These are phyloP conservation scores for Tuber aestivum DNA, from an alignment of 495 filamentous ascomycete genomes.

Conservation along the genomic window DNA sequence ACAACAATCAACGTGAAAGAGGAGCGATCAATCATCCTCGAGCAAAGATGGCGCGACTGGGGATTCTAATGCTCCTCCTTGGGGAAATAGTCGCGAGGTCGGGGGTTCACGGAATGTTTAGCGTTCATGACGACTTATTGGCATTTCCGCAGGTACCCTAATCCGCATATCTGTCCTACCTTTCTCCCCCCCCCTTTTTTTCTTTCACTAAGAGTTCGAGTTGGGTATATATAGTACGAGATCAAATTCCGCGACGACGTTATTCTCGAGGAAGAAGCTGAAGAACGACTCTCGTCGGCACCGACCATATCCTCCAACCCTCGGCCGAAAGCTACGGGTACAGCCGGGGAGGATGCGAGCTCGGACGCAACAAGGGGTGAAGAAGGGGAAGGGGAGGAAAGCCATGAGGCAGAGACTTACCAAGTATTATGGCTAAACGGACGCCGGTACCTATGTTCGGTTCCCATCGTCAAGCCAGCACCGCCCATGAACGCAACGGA, in stretches of 20 bases:
- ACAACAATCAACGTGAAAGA: neutral
- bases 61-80: neutral
- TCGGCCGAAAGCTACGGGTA: slow-evolving; percentile 39
- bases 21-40: neutral
- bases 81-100: neutral
- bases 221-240: slow-evolving; percentile 60
- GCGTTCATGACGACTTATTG: slow-evolving; percentile 82
- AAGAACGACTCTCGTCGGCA: slow-evolving; percentile 20
- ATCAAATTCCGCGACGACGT: slow-evolving; percentile 69
- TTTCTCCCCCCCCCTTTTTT: slow-evolving; percentile 21
- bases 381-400: slow-evolving; percentile 25
- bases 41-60: neutral
- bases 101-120: slow-evolving; percentile 51
- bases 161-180: slow-evolving; percentile 4
- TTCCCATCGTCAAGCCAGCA: slow-evolving; percentile 61
- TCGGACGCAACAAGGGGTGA: slow-evolving; percentile 15
- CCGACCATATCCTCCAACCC: slow-evolving; percentile 30
- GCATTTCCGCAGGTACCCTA: slow-evolving; percentile 76
- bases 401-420: slow-evolving; percentile 51
- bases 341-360: slow-evolving; percentile 36
- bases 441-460: slow-evolving; percentile 73
- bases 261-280: slow-evolving; percentile 64
- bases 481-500: slow-evolving; percentile 55
- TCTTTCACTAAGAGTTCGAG: neutral
- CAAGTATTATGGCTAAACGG: slow-evolving; percentile 66